Conservation (phyloP, 176 grass and related monocot genomes). For the Oryza meyeriana region DNA sequence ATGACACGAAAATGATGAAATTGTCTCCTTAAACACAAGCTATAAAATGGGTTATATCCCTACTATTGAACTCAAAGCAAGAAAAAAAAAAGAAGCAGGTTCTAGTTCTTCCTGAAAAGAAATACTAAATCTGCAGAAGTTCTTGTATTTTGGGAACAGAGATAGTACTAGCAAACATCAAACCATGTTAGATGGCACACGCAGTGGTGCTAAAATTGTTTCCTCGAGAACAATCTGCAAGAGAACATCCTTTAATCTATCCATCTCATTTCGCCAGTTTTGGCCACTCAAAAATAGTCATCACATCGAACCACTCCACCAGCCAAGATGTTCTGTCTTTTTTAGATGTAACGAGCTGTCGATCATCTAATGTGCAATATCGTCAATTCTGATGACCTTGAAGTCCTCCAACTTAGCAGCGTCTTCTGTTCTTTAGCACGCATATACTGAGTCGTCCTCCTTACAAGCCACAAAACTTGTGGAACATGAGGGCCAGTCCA, state of each 20-base stretch:
- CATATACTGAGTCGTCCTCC: constrained; percentile 2
- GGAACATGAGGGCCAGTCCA: constrained; percentile 2
- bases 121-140: too few relatives aligned
- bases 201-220: not conserved
- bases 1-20: not conserved
- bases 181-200: not conserved
- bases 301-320: constrained; percentile 15
- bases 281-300: constrained; percentile 18
- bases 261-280: not conserved
- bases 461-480: constrained; percentile 30
- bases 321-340: constrained; percentile 17
- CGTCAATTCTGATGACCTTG: constrained; percentile 11
- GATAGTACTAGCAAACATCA: not conserved
- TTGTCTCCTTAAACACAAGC: constrained; percentile 2
- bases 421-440: not conserved
- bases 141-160: too few relatives aligned
- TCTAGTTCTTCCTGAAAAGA: not conserved
- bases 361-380: constrained; percentile 9
- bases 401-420: too few relatives aligned
- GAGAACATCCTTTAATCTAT: too few relatives aligned
- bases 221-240: too few relatives aligned
- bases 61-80: not conserved
- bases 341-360: constrained; percentile 35
- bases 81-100: not conserved
- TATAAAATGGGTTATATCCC: not conserved